Evolutionary conservation across 139 green algal genomes (phyloP).

Genomic region (Chlamydomonas sphaeroides): DNA sequence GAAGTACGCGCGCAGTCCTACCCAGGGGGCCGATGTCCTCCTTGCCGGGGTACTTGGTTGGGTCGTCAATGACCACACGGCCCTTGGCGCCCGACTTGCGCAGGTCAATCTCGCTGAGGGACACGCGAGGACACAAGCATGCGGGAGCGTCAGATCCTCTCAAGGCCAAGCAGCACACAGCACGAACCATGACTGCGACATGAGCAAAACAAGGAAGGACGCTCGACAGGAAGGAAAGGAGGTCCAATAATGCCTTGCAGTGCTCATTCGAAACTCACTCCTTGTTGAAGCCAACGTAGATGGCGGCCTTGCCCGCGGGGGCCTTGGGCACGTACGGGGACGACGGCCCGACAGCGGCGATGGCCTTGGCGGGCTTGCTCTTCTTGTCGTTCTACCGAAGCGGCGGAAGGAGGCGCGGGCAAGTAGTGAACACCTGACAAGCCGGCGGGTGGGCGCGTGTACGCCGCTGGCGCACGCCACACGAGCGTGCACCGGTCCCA

Average conservation of each 20-base stretch:
- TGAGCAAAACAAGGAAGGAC: too few relatives aligned
- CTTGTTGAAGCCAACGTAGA: slow-evolving; percentile 70
- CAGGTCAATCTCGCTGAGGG: slow-evolving; percentile 35
- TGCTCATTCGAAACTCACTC: slow-evolving; percentile 47
- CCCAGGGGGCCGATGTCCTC: slow-evolving; percentile 64
- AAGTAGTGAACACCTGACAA: too few relatives aligned
- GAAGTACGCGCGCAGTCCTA: too few relatives aligned
- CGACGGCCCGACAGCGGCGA: neutral
- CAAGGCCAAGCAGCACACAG: neutral
- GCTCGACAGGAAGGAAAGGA: neutral
- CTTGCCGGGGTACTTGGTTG: slow-evolving; percentile 73
- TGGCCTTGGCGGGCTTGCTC: slow-evolving; percentile 8
- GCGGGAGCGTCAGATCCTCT: too few relatives aligned
- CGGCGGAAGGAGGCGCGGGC: too few relatives aligned
- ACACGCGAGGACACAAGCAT: too few relatives aligned
- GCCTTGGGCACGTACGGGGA: neutral
- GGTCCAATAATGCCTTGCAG: too few relatives aligned
- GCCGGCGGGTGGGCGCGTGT: too few relatives aligned
- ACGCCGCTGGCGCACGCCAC: too few relatives aligned
- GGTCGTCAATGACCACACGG: slow-evolving; percentile 71
- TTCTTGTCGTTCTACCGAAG: slow-evolving; percentile 6
- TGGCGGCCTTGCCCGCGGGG: slow-evolving; percentile 46
- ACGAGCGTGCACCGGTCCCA: too few relatives aligned
- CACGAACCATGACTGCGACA: neutral
- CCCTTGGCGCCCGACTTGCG: slow-evolving; percentile 56